Evolutionary conservation across 1,284 basidiomycete species (phyloP).

Genomic region (Malassezia sp.): DNA sequence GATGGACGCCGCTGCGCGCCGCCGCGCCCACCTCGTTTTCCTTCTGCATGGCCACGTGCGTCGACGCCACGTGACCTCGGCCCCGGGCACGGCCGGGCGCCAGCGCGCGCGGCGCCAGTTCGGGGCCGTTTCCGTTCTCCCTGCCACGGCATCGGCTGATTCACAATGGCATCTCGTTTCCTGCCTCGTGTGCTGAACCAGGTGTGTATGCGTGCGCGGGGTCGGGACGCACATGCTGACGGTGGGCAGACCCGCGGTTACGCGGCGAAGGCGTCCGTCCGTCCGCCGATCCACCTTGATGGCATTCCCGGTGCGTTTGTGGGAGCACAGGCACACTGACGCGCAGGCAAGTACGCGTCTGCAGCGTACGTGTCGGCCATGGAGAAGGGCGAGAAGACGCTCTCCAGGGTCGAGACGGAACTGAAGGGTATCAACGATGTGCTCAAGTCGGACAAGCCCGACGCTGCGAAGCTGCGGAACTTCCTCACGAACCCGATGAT

Average conservation of each 20-base stretch:
- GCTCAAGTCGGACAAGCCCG: conserved; percentile 27
- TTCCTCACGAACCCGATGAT: conserved; percentile 83
- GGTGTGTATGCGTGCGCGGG: conserved; percentile 15
- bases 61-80: conserved; percentile 6
- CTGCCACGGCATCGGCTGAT: not conserved
- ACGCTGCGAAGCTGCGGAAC: conserved; percentile 54
- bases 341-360: conserved; percentile 78
- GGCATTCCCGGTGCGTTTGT: conserved; percentile 33
- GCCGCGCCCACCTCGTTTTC: conserved; percentile 7
- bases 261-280: conserved; percentile 38
- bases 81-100: conserved; percentile 17
- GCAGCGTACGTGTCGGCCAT: conserved; percentile 86
- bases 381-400: conserved; percentile 53
- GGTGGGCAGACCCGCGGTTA: conserved; percentile 33
- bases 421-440: conserved; percentile 51
- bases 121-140: not conserved
- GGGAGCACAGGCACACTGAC: not conserved
- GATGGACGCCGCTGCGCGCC: not conserved
- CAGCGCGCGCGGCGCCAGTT: not conserved
- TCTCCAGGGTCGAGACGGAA: conserved; percentile 53
- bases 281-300: conserved; percentile 35
- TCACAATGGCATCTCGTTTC: conserved; percentile 15
- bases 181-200: conserved; percentile 16
- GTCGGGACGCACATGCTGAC: conserved; percentile 1
- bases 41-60: conserved; percentile 15